Evolutionary conservation across 2,329 filamentous ascomycete genomes (phyloP), one percentile per base, ranked within the genome.

Genomic region (Cytospora mali): DNA sequence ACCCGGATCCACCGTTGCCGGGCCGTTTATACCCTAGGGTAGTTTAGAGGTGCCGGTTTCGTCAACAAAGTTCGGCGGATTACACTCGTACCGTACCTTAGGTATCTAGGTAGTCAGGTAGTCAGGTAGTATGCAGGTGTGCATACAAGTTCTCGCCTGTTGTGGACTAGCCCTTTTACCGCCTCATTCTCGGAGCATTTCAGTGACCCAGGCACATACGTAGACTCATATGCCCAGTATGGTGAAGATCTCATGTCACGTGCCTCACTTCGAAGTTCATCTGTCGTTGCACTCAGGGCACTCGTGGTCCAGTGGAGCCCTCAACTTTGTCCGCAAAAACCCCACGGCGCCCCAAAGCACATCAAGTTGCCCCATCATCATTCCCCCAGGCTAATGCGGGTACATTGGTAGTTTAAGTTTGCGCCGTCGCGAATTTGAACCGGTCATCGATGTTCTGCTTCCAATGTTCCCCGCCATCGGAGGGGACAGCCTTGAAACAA

Each of bases 361-460:
- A 42, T 55, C 23, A 18, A 50, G 46, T 46, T 18, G 25, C 33
- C 27, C 21, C 49, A 59, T 57, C 52, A 28, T 61, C 42, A 61
- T 61, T 59, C 55, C 50, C 50, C 55, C 61, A 59, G 61, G 25
- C 42, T 39, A 33, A 50, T 27, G 35, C 35, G 35, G 35, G 35
- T 18, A 39, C 35, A 7, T 39, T 7, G 14, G 35, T 39, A 16
- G 16, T 39, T 39, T 39, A 39, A 39, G 35, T 39, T 39, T 39
- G 35, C 35, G 16, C 35, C 35, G 35, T 39, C 35, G 35, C 35
- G 6, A 39, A 39, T 39, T n/a, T 18, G 35, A 39, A 6, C n/a
- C 35, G 14, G 4, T 18, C 14, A 18, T 39, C 14, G 35, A 39
- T 39, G 16, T n/a, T 7, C 35, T 18, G 35, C 14, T 39, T 13